Percentiles rank a stretch among this genome's conserved stretches.
Evolutionary conservation across 768 basidiomycete genomes (phyloP).

Genomic region (Tylopilus sp.): DNA sequence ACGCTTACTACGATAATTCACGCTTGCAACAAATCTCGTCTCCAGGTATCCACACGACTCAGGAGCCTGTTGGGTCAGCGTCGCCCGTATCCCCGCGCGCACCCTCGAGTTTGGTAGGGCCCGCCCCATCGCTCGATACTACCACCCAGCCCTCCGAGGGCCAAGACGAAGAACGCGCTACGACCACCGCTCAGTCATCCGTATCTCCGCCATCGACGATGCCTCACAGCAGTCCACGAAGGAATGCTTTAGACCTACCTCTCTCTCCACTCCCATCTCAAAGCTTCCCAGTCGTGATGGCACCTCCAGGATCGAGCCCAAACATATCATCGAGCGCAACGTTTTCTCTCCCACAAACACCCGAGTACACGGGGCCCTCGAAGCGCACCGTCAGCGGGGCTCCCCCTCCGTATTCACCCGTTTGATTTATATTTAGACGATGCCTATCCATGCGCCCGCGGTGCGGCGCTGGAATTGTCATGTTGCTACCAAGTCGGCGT

Average conservation of each 20-base stretch:
- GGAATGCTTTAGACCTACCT: not conserved
- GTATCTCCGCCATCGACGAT: not conserved
- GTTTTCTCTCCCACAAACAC: slow-evolving; percentile 1
- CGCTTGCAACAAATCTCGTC: not conserved
- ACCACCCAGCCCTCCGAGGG: not conserved
- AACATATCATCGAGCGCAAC: not conserved
- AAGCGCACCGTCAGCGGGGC: slow-evolving; percentile 11
- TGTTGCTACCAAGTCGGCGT: too few species aligned
- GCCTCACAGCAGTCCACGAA: not conserved
- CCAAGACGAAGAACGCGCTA: not conserved
- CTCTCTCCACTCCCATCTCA: not conserved
- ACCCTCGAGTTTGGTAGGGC: not conserved
- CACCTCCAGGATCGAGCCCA: not conserved
- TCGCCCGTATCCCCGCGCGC: not conserved
- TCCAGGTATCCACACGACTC: not conserved
- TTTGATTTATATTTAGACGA: not conserved
- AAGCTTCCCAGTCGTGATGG: not conserved
- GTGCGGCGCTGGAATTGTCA: not conserved
- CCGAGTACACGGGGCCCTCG: slow-evolving; percentile 12
- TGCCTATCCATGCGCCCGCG: not conserved
- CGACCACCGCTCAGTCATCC: not conserved
- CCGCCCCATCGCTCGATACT: slow-evolving; percentile 1
- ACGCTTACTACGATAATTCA: not conserved
- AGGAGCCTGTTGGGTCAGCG: not conserved
- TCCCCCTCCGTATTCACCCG: slow-evolving; percentile 27